Base-by-base conservation (phyloP, 345 rosid genomes). In the Citrus australasica region DNA sequence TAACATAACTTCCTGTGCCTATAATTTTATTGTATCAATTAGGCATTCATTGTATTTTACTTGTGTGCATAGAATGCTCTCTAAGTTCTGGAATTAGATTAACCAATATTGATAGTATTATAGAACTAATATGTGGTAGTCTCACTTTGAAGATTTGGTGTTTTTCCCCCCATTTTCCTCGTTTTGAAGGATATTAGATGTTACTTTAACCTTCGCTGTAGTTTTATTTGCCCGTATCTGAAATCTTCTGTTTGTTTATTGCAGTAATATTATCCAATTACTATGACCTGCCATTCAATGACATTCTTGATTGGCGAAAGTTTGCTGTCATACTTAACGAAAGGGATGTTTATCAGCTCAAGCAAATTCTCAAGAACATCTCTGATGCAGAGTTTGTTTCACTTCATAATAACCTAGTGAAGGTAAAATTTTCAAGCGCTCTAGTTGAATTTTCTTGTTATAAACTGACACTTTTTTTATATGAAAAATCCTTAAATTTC, bases 251-350 rank as follows among this genome's bases (percentile, higher is more conserved):
- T 63, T 77, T 25, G 38, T 28, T 61, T 76, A 66, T 83, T 82
- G 85, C 92, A 95, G 99, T 95, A 48, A 92, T 95, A 78, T 81
- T 95, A 75, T 93, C 97, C 37, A 82, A 93, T 82, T 93, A 90
- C 83, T 92, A 95, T 46, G 99, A 95, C 83, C 87, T 95, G 25
- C 99, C 99, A 19, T 95, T 95, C 85, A 93, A 93, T 65, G 97
- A 93, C 88, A 87, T 93, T 65, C 83, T 95, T 33, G 79, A 92
- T 76, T 95, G 98, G 98, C 63, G 79, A 58, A 92, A 90, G 74
- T 95, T 93, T 65, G 79, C 97, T 25, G 93, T 95, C 66, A 85
- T 93, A 46, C 92, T 95, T 14, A 88, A 82, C 69, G 95, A 93
- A 81, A 73, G 25, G 69, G 97, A 95, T 82, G 95, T 91, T 1